Conservation (phyloP, 2,329 filamentous ascomycete genomes). For the Laburnicola sp. region DNA sequence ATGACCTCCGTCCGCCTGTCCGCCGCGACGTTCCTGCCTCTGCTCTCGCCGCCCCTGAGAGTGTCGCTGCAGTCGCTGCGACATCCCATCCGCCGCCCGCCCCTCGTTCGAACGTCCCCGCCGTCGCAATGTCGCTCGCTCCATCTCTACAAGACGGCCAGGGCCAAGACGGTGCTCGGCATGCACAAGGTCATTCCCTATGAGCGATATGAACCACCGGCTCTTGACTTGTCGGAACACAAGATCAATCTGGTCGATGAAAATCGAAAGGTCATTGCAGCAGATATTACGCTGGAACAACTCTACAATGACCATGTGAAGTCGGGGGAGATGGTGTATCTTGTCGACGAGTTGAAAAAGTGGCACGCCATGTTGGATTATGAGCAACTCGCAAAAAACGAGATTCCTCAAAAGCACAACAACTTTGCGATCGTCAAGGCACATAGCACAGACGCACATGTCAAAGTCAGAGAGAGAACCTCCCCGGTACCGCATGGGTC, state of each 20-base stretch:
- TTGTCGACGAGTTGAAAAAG: conserved; percentile 4
- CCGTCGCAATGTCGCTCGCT: conserved; percentile 26
- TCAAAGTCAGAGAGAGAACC: not conserved
- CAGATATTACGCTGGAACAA: conserved; percentile 15
- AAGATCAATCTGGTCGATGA: conserved; percentile 22
- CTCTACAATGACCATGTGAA: conserved; percentile 23
- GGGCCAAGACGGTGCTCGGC: conserved; percentile 26
- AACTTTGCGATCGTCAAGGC: conserved; percentile 20
- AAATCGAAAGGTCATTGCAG: not conserved
- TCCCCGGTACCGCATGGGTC: not conserved
- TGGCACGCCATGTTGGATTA: not conserved
- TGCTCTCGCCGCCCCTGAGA: conserved; percentile 24
- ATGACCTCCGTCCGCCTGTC: conserved; percentile 12
- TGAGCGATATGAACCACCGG: conserved; percentile 11
- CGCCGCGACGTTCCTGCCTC: conserved; percentile 23
- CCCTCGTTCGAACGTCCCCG: not conserved
- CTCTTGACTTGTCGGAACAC: conserved; percentile 16
- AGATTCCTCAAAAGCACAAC: not conserved
- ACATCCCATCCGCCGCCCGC: conserved; percentile 15
- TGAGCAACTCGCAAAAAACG: conserved; percentile 6
- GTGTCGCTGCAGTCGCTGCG: conserved; percentile 17
- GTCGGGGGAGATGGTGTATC: conserved; percentile 27
- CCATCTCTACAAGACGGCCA: conserved; percentile 35
- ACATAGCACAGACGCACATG: not conserved
- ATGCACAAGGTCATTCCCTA: conserved; percentile 33